phyloP scores from a whole-genome alignment of 1,139 yeast genomes.

The Saccharomycopsis hybrid region DNA sequence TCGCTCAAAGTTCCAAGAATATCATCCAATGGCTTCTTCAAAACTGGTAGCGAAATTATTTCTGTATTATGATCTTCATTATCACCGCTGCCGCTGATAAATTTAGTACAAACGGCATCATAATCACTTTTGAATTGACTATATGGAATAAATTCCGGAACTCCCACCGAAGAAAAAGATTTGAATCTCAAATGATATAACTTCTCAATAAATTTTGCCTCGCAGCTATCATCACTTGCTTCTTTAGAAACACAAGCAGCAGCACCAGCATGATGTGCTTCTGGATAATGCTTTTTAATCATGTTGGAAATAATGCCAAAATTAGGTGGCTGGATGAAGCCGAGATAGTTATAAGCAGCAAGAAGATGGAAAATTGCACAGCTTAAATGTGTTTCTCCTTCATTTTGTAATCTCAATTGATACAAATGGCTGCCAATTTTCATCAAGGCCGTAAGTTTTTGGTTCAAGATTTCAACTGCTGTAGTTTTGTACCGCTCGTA shows the following conservation, averaged over 20 bases:
- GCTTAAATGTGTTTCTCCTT: slow-evolving; percentile 33
- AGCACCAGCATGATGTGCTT: background rate
- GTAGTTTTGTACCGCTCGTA: too few species aligned
- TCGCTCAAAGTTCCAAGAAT: too few species aligned
- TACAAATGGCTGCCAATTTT: background rate
- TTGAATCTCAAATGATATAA: slow-evolving; percentile 70
- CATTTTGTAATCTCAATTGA: slow-evolving; percentile 32
- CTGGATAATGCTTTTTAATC: background rate
- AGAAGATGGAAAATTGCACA: slow-evolving; percentile 36
- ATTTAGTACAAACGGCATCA: too few species aligned
- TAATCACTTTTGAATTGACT: slow-evolving; percentile 19
- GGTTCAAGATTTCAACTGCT: background rate
- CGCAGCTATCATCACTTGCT: too few species aligned
- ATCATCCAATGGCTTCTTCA: too few species aligned
- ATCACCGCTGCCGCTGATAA: too few species aligned
- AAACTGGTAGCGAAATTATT: too few species aligned
- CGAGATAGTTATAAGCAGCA: slow-evolving; percentile 34
- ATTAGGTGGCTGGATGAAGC: slow-evolving; percentile 33
- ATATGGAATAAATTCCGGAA: slow-evolving; percentile 58
- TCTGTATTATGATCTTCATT: too few species aligned
- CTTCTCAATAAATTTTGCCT: slow-evolving; percentile 29
- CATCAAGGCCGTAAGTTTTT: background rate
- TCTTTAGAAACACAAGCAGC: too few species aligned
- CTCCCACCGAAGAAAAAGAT: slow-evolving; percentile 77
- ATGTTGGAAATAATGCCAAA: background rate